Evolutionary conservation across 495 filamentous ascomycete species (phyloP).

Genomic region (Neurospora pannonica): DNA sequence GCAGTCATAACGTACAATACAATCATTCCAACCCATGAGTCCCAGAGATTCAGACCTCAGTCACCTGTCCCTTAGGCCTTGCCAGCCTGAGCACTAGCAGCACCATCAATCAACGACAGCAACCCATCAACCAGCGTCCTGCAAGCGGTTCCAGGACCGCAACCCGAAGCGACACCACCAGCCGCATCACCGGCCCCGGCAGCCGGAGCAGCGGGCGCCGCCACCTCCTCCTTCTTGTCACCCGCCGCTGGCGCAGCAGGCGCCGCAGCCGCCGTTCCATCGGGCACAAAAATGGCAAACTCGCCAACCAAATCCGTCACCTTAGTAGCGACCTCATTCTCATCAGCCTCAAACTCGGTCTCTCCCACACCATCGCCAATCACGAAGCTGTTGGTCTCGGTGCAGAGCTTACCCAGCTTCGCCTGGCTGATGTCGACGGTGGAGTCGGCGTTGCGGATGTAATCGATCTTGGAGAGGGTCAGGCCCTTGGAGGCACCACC

Average conservation of each 20-base stretch:
- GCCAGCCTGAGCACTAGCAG: not conserved
- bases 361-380: slow-evolving; percentile 27
- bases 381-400: slow-evolving; percentile 25
- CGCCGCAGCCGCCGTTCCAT: not conserved
- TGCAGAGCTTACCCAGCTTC: slow-evolving; percentile 22
- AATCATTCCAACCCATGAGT: not conserved
- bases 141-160: slow-evolving; percentile 3
- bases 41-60: not conserved
- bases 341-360: slow-evolving; percentile 35
- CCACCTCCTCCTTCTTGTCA: not conserved
- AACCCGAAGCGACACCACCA: not conserved
- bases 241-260: slow-evolving; percentile 3
- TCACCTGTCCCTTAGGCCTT: not conserved
- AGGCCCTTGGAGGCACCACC: slow-evolving; percentile 17
- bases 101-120: not conserved
- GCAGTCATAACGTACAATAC: not conserved
- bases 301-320: slow-evolving; percentile 27
- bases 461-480: slow-evolving; percentile 32
- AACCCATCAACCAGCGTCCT: slow-evolving; percentile 5
- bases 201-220: not conserved
- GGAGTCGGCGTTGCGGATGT: slow-evolving; percentile 22
- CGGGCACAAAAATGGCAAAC: slow-evolving; percentile 29
- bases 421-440: slow-evolving; percentile 24
- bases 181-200: slow-evolving; percentile 4
- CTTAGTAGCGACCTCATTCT: slow-evolving; percentile 29